phyloP scores from a whole-genome alignment of 495 filamentous ascomycete species.

The Penicillium robsamsonii region DNA sequence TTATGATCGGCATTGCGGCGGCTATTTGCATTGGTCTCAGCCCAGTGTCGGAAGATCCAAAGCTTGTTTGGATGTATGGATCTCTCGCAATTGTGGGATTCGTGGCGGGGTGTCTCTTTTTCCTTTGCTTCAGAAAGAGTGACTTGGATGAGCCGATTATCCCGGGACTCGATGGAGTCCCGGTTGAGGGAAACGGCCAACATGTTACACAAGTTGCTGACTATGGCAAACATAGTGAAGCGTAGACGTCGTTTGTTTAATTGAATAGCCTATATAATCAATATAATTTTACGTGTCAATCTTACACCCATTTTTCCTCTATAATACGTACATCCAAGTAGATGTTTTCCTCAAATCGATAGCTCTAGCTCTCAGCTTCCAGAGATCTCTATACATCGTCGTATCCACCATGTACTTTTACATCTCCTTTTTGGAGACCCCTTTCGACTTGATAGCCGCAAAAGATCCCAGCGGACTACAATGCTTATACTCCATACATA shows the following conservation, averaged over 20 bases:
- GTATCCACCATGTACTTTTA: not conserved
- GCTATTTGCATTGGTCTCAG: slow-evolving; percentile 30
- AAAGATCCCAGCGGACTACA: not conserved
- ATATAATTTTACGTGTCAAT: not conserved
- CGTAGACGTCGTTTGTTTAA: not conserved
- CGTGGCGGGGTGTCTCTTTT: slow-evolving; percentile 17
- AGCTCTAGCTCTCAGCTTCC: not conserved
- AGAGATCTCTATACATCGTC: not conserved
- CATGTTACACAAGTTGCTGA: not conserved
- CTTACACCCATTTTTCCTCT: not conserved
- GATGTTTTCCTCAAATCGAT: not conserved
- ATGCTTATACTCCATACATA: not conserved
- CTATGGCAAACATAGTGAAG: not conserved
- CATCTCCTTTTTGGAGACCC: not conserved
- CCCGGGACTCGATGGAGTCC: not conserved
- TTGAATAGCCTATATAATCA: not conserved
- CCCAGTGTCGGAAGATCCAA: slow-evolving; percentile 30
- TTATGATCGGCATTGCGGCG: slow-evolving; percentile 26
- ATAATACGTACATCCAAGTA: not conserved
- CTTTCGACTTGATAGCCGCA: not conserved
- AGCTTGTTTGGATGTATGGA: slow-evolving; percentile 54
- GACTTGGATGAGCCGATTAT: not conserved
- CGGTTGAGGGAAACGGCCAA: not conserved
- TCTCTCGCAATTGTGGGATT: slow-evolving; percentile 28
- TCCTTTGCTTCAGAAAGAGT: slow-evolving; percentile 13